phyloP scores from a whole-genome alignment of 2,329 filamentous ascomycete species.

The Ophiostoma sp. region DNA sequence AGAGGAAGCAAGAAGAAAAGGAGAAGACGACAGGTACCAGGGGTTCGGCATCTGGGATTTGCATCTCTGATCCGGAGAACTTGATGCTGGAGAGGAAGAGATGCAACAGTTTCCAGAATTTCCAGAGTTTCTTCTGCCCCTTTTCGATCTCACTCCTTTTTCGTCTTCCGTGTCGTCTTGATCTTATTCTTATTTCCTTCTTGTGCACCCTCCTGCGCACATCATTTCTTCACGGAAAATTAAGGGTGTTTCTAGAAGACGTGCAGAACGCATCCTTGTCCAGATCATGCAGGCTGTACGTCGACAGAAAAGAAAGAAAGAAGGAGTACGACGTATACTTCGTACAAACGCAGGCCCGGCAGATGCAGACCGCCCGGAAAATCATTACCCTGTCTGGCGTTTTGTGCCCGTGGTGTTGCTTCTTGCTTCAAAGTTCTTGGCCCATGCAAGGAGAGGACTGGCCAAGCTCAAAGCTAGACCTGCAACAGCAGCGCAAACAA shows the following conservation, averaged over 20 bases:
- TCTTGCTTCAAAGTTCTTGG: constrained; percentile 2
- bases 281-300: constrained; percentile 18
- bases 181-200: not conserved
- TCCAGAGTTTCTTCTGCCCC: not conserved
- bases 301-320: not conserved
- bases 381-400: not conserved
- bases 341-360: not conserved
- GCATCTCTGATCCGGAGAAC: not conserved
- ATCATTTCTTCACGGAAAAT: constrained; percentile 2
- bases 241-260: constrained; percentile 25
- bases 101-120: not conserved
- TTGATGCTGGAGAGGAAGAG: not conserved
- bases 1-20: not conserved
- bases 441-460: not conserved
- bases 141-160: not conserved
- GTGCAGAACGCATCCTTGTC: constrained; percentile 22
- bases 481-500: not conserved
- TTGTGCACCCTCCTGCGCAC: not conserved
- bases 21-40: not conserved
- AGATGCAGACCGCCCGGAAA: constrained; percentile 9
- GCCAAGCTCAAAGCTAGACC: not conserved
- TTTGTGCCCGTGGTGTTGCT: not conserved
- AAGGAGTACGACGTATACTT: not conserved
- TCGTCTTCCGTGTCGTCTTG: not conserved
- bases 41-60: constrained; percentile 2